Base-by-base conservation (phyloP, 768 basidiomycete species). In the Naganishia onofrii region DNA sequence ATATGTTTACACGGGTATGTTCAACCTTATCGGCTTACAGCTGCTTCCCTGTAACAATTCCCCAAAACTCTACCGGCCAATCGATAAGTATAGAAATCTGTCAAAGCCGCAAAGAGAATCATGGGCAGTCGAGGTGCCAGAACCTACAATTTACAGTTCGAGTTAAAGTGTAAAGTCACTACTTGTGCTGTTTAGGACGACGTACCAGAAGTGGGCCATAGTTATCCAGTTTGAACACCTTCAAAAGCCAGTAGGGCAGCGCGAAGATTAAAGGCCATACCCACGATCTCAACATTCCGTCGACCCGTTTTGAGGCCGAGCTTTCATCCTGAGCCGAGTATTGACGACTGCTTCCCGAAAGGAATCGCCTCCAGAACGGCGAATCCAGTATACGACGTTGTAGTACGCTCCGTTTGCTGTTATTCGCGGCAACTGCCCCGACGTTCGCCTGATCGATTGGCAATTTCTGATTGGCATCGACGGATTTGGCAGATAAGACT, bases 251-350 rank as follows among this genome's bases (percentile, higher is more conserved):
- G 76, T 91, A 97, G 12, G 90, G 77, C 0, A 90, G 90, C 31
- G 90, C 83, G 75, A 92, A 96, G 42, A 94, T 74, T 21, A 87
- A 85, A 21, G 94, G 92, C 80, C 92, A 95, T 21, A 78, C n/a
- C 80, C 80, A 81, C 1, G 76, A 69, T 63, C 79, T 74, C 74
- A 80, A 72, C 23, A 77, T 55, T 2, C 77, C 79, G 12, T 69
- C 72, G 31, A 63, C 26, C 13, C 36, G 38, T 26, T 21, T n/a
- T 2, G 38, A 3, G 6, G 38, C 15, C 7, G 36, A 26, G 7
- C 1, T 44, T 2, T 13, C 9, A 26, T 46, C 38, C 23, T 2
- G 13, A 2, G 42, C 13, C 10, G 38, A 12, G 38, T 26, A 28
- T 32, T 17, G 31, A 23, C 5, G 19, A 6, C n/a, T 26, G 12